Conservation (phyloP, 2,329 filamentous ascomycete genomes). For the Penicillium sp. region DNA sequence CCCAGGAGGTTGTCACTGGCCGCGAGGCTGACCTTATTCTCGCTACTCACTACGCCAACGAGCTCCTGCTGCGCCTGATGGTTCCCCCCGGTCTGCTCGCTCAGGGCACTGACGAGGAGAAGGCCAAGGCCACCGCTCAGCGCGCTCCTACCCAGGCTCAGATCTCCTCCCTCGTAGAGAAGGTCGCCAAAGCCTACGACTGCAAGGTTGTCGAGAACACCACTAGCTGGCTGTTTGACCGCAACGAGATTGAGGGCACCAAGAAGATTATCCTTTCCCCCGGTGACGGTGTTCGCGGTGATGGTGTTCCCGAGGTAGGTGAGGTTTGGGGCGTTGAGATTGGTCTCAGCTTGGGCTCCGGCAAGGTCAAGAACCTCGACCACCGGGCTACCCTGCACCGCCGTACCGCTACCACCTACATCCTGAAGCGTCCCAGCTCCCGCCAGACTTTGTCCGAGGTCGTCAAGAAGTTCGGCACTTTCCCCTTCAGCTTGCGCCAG, state of each 20-base stretch:
- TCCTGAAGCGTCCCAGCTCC: constrained; percentile 90
- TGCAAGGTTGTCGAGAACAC: constrained; percentile 96
- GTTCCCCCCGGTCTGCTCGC: constrained; percentile 85
- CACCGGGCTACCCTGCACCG: constrained; percentile 90
- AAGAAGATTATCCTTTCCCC: constrained; percentile 94
- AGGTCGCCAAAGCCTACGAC: constrained; percentile 86
- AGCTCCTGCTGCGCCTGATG: constrained; percentile 88
- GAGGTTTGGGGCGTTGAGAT: constrained; percentile 99
- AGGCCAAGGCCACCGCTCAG: constrained; percentile 81
- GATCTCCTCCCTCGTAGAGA: constrained; percentile 86
- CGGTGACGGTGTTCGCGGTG: constrained; percentile 84
- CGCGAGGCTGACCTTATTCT: constrained; percentile 83
- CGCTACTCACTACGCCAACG: constrained; percentile 93
- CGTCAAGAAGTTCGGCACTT: constrained; percentile 94
- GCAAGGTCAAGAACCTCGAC: constrained; percentile 91
- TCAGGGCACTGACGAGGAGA: constrained; percentile 86
- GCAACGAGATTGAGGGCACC: constrained; percentile 95
- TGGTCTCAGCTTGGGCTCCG: constrained; percentile 83
- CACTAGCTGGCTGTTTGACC: constrained; percentile 93
- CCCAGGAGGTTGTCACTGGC: constrained; percentile 68
- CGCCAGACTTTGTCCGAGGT: constrained; percentile 91
- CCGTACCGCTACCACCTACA: constrained; percentile 87
- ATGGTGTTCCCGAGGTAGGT: constrained; percentile 82
- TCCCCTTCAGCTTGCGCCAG: constrained; percentile 97
- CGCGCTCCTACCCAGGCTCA: constrained; percentile 83